Evolutionary conservation across 257 asterid species (phyloP).

Genomic region (Anisodus tanguticus): DNA sequence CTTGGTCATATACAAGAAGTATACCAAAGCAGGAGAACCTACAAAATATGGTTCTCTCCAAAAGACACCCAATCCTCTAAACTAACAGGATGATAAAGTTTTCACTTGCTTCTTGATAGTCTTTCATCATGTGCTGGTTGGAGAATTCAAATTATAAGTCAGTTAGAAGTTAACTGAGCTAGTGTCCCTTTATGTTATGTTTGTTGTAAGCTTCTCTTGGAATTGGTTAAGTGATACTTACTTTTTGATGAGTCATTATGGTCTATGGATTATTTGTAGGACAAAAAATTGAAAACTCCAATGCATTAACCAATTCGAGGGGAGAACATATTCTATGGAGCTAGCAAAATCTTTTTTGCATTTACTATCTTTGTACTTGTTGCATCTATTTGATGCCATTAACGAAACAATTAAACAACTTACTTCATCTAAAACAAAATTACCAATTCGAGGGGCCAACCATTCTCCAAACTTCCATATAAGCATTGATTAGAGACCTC

Average conservation of each 20-base stretch:
- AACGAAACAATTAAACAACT: background rate
- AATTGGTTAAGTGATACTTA: background rate
- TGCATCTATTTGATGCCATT: background rate
- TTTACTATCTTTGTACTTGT: background rate
- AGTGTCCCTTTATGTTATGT: background rate
- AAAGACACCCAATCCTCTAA: too few species aligned
- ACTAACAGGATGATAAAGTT: background rate
- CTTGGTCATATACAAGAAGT: too few species aligned
- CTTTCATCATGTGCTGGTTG: background rate
- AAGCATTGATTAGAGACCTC: conserved; percentile 40
- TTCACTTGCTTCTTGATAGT: conserved; percentile 21
- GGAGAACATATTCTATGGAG: conserved; percentile 29
- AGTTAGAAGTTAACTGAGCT: conserved; percentile 8
- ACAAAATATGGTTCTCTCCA: too few species aligned
- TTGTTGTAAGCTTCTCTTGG: background rate
- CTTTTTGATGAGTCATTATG: background rate
- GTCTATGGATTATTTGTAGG: conserved; percentile 34
- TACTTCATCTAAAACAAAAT: conserved; percentile 4
- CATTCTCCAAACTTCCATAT: conserved; percentile 48
- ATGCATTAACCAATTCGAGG: conserved; percentile 38
- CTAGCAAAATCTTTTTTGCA: background rate
- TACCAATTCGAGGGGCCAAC: conserved; percentile 50
- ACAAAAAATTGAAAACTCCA: conserved; percentile 55
- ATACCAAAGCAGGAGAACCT: too few species aligned
- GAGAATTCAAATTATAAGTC: background rate